Conservation (phyloP, 1,284 basidiomycete species). For the Kwoniella shivajii region DNA sequence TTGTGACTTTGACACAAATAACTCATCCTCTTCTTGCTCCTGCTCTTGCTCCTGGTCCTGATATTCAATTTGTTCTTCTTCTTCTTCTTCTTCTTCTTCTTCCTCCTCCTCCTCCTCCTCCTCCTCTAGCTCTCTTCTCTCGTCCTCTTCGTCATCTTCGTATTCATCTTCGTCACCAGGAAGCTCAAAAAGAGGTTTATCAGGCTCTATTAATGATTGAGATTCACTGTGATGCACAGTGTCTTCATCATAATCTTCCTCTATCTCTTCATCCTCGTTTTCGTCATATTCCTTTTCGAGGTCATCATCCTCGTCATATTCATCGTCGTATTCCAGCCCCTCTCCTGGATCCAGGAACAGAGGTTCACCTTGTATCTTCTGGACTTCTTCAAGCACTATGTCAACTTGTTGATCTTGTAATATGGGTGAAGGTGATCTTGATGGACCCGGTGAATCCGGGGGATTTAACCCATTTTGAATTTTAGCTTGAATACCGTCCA, state of each 20-base stretch:
- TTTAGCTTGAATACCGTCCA: slow-evolving; percentile 36
- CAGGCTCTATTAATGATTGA: background rate
- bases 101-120: slow-evolving; percentile 13
- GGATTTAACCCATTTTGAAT: slow-evolving; percentile 29
- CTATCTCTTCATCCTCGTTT: slow-evolving; percentile 5
- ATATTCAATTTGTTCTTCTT: slow-evolving; percentile 9
- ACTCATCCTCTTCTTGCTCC: slow-evolving; percentile 16
- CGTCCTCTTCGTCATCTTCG: slow-evolving; percentile 12
- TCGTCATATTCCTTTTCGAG: slow-evolving; percentile 5
- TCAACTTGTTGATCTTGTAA: background rate
- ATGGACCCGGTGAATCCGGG: slow-evolving; percentile 27
- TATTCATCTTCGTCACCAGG: slow-evolving; percentile 2
- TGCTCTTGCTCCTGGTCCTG: slow-evolving; percentile 10
- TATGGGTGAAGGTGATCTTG: slow-evolving; percentile 32
- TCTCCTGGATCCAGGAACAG: slow-evolving; percentile 1
- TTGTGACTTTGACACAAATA: slow-evolving; percentile 9
- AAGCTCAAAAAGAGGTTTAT: background rate
- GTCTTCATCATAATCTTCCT: background rate
- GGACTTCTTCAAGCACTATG: slow-evolving; percentile 2
- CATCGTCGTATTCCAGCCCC: slow-evolving; percentile 13
- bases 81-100: slow-evolving; percentile 13
- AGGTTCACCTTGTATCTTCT: background rate
- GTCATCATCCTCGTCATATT: slow-evolving; percentile 15
- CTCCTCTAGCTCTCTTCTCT: slow-evolving; percentile 11
- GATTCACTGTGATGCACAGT: background rate